Evolutionary conservation across 805 yeast species (phyloP).

Genomic region (Candida sakaeoensis): DNA sequence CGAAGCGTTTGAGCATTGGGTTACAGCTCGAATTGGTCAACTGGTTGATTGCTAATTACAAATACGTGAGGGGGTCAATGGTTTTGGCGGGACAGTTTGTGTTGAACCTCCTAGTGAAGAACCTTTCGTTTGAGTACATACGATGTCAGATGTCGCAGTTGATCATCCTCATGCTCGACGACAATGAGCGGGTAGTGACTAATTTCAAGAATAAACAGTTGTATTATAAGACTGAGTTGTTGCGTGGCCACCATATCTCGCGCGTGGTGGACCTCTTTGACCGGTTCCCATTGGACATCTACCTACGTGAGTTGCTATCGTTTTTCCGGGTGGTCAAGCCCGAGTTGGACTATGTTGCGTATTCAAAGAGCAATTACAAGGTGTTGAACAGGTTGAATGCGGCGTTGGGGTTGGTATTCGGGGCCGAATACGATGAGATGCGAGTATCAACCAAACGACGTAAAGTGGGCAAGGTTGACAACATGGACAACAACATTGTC

Average conservation of each 20-base stretch:
- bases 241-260: conserved; percentile 32
- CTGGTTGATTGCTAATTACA: conserved; percentile 20
- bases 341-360: conserved; percentile 11
- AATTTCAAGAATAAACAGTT: conserved; percentile 11
- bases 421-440: conserved; percentile 2
- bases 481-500: no score
- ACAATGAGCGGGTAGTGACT: conserved; percentile 11
- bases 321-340: conserved; percentile 20
- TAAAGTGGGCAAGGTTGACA: no score
- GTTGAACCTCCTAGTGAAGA: conserved; percentile 17
- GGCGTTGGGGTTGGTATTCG: conserved; percentile 2
- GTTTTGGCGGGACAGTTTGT: conserved; percentile 12
- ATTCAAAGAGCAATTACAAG: conserved; percentile 5
- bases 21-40: conserved; percentile 19
- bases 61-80: conserved; percentile 13
- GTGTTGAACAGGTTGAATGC: conserved; percentile 3
- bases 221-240: conserved; percentile 8
- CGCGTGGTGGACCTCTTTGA: conserved; percentile 22
- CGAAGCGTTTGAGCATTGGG: conserved; percentile 11
- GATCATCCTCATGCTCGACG: conserved; percentile 17
- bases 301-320: conserved; percentile 19
- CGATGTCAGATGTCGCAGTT: conserved; percentile 20
- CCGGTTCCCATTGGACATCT: conserved; percentile 30
- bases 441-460: no score
- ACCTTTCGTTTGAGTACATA: conserved; percentile 22